A percentile compares a stretch with the other conserved stretches of the same genome.
Evolutionary conservation across 2,329 filamentous ascomycete species (phyloP).

Genomic region (Ascochyta rabiei): DNA sequence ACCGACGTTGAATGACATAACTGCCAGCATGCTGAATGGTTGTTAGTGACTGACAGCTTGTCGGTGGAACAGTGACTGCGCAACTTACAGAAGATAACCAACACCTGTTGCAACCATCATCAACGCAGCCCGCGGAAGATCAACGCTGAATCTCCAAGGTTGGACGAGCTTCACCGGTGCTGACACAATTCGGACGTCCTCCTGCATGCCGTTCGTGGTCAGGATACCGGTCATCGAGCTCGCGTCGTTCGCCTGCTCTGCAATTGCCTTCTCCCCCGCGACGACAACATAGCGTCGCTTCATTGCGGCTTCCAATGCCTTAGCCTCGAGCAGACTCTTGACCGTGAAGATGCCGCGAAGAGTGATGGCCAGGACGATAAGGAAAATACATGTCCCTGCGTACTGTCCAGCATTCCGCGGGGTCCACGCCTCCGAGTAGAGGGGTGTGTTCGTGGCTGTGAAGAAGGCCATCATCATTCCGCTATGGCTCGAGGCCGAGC

Average conservation of each 20-base stretch:
- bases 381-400: constrained; percentile 89
- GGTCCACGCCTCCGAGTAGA: constrained; percentile 75
- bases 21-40: constrained; percentile 77
- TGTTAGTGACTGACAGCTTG: constrained; percentile 22
- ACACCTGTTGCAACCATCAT: constrained; percentile 76
- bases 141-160: constrained; percentile 83
- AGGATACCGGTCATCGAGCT: constrained; percentile 70
- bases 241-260: constrained; percentile 61
- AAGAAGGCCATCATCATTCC: constrained; percentile 69
- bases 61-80: not conserved
- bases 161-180: constrained; percentile 59
- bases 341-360: constrained; percentile 74
- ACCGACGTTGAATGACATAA: constrained; percentile 88
- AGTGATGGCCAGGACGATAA: constrained; percentile 74
- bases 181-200: constrained; percentile 76
- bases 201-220: constrained; percentile 79
- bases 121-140: constrained; percentile 73
- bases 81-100: constrained; percentile 82
- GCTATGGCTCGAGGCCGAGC: constrained; percentile 25
- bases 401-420: constrained; percentile 74
- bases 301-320: constrained; percentile 75
- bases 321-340: constrained; percentile 64
- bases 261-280: constrained; percentile 65
- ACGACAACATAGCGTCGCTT: constrained; percentile 79
- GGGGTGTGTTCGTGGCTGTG: constrained; percentile 64